Percentiles rank a stretch among this genome's conserved stretches.
Conservation (phyloP, 768 basidiomycete genomes). For the Lactarius indigo region DNA sequence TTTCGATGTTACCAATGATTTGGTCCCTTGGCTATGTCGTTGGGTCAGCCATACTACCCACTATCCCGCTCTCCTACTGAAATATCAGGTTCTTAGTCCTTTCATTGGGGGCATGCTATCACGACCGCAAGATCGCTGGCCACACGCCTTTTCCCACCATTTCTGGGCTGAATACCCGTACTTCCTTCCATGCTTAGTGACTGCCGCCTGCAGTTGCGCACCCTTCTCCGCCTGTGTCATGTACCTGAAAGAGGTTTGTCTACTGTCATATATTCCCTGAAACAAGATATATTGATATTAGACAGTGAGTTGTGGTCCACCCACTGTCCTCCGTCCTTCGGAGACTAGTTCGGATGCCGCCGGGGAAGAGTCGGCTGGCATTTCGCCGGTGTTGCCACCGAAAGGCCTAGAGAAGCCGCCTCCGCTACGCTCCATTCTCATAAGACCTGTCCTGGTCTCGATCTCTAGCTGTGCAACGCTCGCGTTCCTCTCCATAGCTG, state of each 20-base stretch:
- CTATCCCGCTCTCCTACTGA: not conserved
- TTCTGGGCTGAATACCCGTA: conserved; percentile 29
- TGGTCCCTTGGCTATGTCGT: not conserved
- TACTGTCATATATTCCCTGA: not conserved
- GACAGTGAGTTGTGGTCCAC: not conserved
- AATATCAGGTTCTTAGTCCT: conserved; percentile 12
- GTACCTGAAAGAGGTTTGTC: conserved; percentile 4
- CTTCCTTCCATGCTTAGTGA: conserved; percentile 25
- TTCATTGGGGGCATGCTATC: conserved; percentile 26
- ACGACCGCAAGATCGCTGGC: conserved; percentile 26
- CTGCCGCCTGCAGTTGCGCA: not conserved
- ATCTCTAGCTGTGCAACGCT: conserved; percentile 41
- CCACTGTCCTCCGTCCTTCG: not conserved
- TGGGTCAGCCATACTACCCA: conserved; percentile 10
- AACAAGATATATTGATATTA: not conserved
- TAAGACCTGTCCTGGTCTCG: conserved; percentile 36
- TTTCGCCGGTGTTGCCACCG: too few species aligned
- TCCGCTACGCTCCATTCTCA: conserved; percentile 32
- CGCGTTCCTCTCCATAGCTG: conserved; percentile 40
- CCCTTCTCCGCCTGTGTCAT: not conserved
- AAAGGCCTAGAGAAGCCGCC: conserved; percentile 13
- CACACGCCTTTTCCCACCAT: conserved; percentile 13
- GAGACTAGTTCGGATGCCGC: too few species aligned
- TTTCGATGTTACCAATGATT: not conserved
- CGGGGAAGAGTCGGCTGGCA: not conserved